Conservation (phyloP, 2,329 filamentous ascomycete genomes). For the Colletotrichum chlorophyti region DNA sequence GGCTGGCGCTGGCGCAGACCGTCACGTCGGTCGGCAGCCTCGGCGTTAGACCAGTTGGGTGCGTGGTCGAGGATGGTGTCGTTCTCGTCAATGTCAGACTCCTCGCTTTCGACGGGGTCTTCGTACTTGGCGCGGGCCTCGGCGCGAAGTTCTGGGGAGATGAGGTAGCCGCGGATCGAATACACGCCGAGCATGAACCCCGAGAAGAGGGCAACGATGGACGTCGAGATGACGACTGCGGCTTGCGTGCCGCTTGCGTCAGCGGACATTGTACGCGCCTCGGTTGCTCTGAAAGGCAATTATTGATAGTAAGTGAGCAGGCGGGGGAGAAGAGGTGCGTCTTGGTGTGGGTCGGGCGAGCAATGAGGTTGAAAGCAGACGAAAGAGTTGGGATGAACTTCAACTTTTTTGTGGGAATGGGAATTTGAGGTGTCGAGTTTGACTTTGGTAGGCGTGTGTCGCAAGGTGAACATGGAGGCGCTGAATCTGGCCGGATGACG, state of each 20-base stretch:
- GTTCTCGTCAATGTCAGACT: slow-evolving; percentile 70
- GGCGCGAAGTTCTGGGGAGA: slow-evolving; percentile 61
- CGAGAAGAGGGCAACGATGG: slow-evolving; percentile 74
- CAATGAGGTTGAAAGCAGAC: background rate
- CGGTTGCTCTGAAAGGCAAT: background rate
- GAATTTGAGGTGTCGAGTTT: slow-evolving; percentile 10
- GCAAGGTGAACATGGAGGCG: background rate
- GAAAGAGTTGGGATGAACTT: slow-evolving; percentile 16
- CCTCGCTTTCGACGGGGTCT: slow-evolving; percentile 72
- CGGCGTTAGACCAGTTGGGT: slow-evolving; percentile 70
- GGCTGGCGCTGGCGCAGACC: slow-evolving; percentile 50
- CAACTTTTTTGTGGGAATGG: slow-evolving; percentile 16
- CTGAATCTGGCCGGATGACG: slow-evolving; percentile 24
- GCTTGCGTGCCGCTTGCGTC: slow-evolving; percentile 4
- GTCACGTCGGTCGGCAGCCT: slow-evolving; percentile 65
- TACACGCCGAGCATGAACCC: slow-evolving; percentile 87
- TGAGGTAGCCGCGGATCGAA: slow-evolving; percentile 65
- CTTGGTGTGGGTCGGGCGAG: background rate
- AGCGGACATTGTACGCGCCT: background rate
- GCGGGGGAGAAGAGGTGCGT: background rate
- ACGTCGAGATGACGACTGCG: slow-evolving; percentile 71
- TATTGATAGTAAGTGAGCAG: background rate
- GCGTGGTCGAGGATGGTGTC: slow-evolving; percentile 68
- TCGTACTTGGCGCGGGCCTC: slow-evolving; percentile 62
- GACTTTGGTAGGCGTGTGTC: background rate